Percentiles rank a stretch among this genome's conserved stretches.
Conservation (phyloP, 139 green algal genomes). For the Pseudopediastrum boryanum region DNA sequence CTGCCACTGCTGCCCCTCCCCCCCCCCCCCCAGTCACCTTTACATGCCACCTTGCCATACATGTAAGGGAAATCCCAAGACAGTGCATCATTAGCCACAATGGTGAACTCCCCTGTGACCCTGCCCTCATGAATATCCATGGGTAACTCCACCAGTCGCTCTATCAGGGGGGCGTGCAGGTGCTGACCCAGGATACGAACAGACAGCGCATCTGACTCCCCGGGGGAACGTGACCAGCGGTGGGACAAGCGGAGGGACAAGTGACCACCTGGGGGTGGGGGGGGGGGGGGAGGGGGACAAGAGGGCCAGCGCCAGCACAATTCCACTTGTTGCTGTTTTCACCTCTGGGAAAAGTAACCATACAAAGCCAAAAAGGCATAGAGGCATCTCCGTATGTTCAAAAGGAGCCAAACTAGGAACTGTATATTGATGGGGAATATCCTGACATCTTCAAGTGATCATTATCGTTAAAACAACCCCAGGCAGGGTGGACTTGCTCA, state of each 20-base stretch:
- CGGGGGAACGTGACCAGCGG: constrained; percentile 39
- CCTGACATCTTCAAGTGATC: too few species aligned
- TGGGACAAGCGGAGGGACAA: constrained; percentile 61
- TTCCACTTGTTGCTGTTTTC: neutral
- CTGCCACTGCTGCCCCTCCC: neutral
- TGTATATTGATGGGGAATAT: neutral
- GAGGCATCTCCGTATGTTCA: too few species aligned
- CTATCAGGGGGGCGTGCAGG: constrained; percentile 83
- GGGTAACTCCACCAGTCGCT: constrained; percentile 89
- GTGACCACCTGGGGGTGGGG: constrained; percentile 37
- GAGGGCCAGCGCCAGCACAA: neutral
- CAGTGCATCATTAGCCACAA: constrained; percentile 55
- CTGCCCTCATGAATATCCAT: constrained; percentile 85
- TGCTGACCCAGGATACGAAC: constrained; percentile 55
- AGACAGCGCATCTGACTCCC: constrained; percentile 48
- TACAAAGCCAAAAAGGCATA: neutral
- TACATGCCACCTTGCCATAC: constrained; percentile 60
- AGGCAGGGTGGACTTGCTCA: too few species aligned
- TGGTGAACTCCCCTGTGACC: constrained; percentile 74
- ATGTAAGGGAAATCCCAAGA: constrained; percentile 86
- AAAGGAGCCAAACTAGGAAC: neutral
- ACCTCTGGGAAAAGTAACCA: neutral
- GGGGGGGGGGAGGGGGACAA: neutral
- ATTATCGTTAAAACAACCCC: too few species aligned
- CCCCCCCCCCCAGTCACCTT: constrained; percentile 21